phyloP scores from a whole-genome alignment of 1,284 basidiomycete species.

The Dichomitus squalens region DNA sequence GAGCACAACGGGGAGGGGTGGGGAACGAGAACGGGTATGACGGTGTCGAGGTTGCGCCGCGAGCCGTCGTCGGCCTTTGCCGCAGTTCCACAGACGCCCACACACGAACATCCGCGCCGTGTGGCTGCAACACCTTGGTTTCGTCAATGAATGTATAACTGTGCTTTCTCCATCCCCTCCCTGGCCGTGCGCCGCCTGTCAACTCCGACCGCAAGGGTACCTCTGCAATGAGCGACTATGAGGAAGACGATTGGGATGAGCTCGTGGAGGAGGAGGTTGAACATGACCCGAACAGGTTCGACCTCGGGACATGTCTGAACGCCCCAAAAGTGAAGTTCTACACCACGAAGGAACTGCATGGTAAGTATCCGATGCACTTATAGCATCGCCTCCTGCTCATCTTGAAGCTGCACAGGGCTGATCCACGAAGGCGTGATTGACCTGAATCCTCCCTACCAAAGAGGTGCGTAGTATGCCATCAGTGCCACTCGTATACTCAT shows the following conservation, averaged over 20 bases:
- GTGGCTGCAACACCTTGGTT: background rate
- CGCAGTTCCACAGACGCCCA: background rate
- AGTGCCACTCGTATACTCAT: background rate
- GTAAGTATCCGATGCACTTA: constrained; percentile 39
- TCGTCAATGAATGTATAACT: background rate
- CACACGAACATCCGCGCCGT: background rate
- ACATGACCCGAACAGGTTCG: constrained; percentile 47
- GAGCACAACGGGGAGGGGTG: background rate
- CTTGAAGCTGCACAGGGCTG: constrained; percentile 39
- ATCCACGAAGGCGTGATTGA: constrained; percentile 70
- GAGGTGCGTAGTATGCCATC: constrained; percentile 44
- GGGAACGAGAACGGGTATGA: background rate
- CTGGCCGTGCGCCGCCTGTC: background rate
- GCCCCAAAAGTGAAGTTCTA: constrained; percentile 40
- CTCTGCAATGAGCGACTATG: constrained; percentile 2
- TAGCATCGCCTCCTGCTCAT: background rate
- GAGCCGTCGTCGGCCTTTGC: background rate
- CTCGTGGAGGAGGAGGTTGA: constrained; percentile 45
- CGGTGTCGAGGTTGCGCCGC: too few relatives aligned
- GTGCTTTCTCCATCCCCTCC: background rate
- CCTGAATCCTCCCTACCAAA: constrained; percentile 66
- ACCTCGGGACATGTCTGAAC: constrained; percentile 46
- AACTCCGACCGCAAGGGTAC: too few relatives aligned
- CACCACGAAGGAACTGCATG: constrained; percentile 53
- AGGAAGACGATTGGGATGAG: constrained; percentile 48